Conservation (phyloP, 2,329 filamentous ascomycete species). For the Epichloe scottii region DNA sequence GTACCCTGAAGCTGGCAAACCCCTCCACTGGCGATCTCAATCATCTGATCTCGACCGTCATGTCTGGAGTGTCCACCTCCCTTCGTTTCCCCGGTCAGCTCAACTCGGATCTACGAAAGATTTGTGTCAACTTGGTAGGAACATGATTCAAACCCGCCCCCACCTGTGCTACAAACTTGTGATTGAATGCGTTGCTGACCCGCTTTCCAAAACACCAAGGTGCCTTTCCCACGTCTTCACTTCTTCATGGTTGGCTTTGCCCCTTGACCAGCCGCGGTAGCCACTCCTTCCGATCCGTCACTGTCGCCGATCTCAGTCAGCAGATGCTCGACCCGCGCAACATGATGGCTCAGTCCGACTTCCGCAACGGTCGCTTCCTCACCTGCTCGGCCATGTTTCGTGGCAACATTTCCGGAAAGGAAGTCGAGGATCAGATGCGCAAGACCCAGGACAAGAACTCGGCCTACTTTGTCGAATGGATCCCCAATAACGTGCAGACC, state of each 20-base stretch:
- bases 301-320: slow-evolving; percentile 94
- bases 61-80: slow-evolving; percentile 97
- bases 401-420: slow-evolving; percentile 99
- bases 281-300: slow-evolving; percentile 92
- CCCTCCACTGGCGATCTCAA: slow-evolving; percentile 98
- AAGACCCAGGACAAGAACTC: slow-evolving; percentile 99
- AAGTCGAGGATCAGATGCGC: slow-evolving; percentile 99
- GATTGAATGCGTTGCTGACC: not conserved
- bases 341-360: slow-evolving; percentile 99
- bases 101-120: slow-evolving; percentile 98
- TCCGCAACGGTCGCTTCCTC: slow-evolving; percentile 98
- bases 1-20: slow-evolving; percentile 96
- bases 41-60: slow-evolving; percentile 97
- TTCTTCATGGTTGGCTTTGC: slow-evolving; percentile 99
- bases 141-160: not conserved
- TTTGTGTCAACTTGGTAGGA: slow-evolving; percentile 80
- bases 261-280: slow-evolving; percentile 74
- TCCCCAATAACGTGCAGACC: slow-evolving; percentile 99
- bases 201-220: slow-evolving; percentile 25
- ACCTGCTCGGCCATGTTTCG: slow-evolving; percentile 99
- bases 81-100: slow-evolving; percentile 98
- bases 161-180: no score
- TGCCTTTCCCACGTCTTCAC: slow-evolving; percentile 99
- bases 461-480: slow-evolving; percentile 99
- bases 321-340: slow-evolving; percentile 99